Evolutionary conservation across 1,284 basidiomycete genomes (phyloP).

Genomic region (Ustanciosporium gigantosporum): DNA sequence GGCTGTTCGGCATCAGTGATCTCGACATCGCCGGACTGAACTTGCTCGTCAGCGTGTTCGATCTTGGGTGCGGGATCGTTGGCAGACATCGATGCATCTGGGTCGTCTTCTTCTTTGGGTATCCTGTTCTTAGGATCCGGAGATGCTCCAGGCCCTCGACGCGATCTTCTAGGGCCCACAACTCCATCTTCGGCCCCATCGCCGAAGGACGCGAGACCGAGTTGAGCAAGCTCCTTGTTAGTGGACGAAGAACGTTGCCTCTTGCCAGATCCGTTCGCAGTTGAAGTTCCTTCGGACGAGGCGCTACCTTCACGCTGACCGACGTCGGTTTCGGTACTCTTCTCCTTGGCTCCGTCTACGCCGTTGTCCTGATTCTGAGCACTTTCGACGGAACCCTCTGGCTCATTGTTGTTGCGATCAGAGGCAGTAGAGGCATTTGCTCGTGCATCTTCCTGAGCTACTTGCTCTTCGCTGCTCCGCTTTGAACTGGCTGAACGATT

Average conservation of each 20-base stretch:
- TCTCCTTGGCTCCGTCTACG: not conserved
- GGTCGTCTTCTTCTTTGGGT: conserved; percentile 12
- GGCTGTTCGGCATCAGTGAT: conserved; percentile 5
- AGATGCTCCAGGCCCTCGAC: conserved; percentile 31
- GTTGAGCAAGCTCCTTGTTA: conserved; percentile 44
- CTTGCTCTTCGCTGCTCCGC: conserved; percentile 27
- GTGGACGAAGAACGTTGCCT: conserved; percentile 7
- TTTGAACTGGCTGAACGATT: conserved; percentile 22
- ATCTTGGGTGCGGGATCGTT: conserved; percentile 4
- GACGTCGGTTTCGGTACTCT: conserved; percentile 2
- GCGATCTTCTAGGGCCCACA: conserved; percentile 32
- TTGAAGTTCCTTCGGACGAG: conserved; percentile 1
- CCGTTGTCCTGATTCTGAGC: too few species aligned
- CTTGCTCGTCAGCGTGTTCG: conserved; percentile 22
- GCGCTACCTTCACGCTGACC: conserved; percentile 1
- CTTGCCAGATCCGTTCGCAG: not conserved
- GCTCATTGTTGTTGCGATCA: too few species aligned
- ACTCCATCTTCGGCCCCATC: conserved; percentile 36
- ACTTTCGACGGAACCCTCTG: too few species aligned
- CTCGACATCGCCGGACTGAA: conserved; percentile 1
- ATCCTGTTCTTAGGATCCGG: conserved; percentile 23
- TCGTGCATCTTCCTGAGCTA: too few species aligned
- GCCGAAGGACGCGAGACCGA: conserved; percentile 37
- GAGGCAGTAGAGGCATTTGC: too few species aligned
- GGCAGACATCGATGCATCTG: not conserved